phyloP scores from a whole-genome alignment of 306 rosid species.

The Heteromeles arbutifolia region DNA sequence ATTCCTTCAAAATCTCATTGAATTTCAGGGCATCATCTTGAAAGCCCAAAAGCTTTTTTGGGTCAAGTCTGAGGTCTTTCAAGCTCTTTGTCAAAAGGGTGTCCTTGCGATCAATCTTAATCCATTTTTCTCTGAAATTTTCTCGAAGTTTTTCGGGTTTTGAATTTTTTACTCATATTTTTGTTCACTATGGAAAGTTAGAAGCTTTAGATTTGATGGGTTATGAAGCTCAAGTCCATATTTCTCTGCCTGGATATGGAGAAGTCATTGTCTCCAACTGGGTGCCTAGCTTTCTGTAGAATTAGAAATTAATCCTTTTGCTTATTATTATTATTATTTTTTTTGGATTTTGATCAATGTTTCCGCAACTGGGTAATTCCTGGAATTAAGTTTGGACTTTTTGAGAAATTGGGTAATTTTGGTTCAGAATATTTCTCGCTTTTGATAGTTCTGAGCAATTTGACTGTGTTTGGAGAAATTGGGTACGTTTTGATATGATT shows the following conservation, averaged over 20 bases:
- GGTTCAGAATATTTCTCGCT: neutral
- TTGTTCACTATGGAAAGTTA: neutral
- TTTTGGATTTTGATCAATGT: neutral
- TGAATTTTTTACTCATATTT: neutral
- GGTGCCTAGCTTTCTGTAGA: neutral
- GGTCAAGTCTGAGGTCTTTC: slow-evolving; percentile 12
- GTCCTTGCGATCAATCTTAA: slow-evolving; percentile 8
- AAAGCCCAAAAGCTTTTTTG: neutral
- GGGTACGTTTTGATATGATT: slow-evolving; percentile 9
- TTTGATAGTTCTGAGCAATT: slow-evolving; percentile 8
- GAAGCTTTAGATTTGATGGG: slow-evolving; percentile 1
- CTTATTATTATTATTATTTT: too few species aligned
- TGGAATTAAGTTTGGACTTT: neutral
- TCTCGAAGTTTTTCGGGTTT: neutral
- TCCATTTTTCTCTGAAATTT: neutral
- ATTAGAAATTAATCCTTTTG: neutral
- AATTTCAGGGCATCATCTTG: neutral
- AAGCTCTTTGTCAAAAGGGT: neutral
- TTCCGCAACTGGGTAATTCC: neutral
- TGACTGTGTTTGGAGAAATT: neutral
- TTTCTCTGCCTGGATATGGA: neutral
- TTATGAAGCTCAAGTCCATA: neutral
- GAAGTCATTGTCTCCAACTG: neutral
- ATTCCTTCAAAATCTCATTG: neutral
- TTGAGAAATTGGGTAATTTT: neutral